A percentile compares a stretch with the other conserved stretches of the same genome.
These are phyloP conservation scores for Penicillium rolfsii DNA, from an alignment of 2,329 filamentous ascomycete species.

Conservation along the genomic window DNA sequence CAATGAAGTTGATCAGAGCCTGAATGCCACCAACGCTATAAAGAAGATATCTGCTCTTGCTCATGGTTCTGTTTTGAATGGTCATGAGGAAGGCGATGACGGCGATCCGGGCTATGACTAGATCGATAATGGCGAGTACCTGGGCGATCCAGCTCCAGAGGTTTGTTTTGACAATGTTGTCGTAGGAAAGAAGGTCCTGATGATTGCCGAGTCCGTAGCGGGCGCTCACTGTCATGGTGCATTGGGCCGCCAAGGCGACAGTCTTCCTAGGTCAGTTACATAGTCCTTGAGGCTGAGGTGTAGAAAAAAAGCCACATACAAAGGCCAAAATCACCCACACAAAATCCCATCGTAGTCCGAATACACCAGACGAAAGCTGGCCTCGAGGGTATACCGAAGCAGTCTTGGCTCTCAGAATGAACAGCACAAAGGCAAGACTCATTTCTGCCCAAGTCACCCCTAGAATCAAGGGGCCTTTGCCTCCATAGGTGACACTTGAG, in stretches of 20 bases:
- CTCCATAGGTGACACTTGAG: constrained; percentile 11
- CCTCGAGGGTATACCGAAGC: constrained; percentile 19
- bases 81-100: constrained; percentile 25
- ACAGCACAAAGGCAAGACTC: constrained; percentile 20
- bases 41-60: constrained; percentile 18
- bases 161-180: constrained; percentile 19
- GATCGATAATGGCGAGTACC: constrained; percentile 17
- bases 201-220: constrained; percentile 24
- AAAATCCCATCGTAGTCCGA: constrained; percentile 27
- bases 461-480: constrained; percentile 21
- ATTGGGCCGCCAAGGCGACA: constrained; percentile 19
- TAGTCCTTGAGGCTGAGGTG: neutral
- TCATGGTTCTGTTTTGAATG: constrained; percentile 18
- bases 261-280: constrained; percentile 11
- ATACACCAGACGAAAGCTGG: constrained; percentile 16
- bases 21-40: constrained; percentile 21
- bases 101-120: constrained; percentile 20
- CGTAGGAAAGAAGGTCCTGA: constrained; percentile 10
- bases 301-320: constrained; percentile 10
- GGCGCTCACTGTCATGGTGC: constrained; percentile 23
- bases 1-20: constrained; percentile 20
- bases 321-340: constrained; percentile 25
- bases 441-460: constrained; percentile 27
- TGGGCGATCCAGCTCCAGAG: constrained; percentile 27
- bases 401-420: constrained; percentile 22